Base-by-base conservation (phyloP, 73 alveolate species). In the Paramecium primaurelia region DNA sequence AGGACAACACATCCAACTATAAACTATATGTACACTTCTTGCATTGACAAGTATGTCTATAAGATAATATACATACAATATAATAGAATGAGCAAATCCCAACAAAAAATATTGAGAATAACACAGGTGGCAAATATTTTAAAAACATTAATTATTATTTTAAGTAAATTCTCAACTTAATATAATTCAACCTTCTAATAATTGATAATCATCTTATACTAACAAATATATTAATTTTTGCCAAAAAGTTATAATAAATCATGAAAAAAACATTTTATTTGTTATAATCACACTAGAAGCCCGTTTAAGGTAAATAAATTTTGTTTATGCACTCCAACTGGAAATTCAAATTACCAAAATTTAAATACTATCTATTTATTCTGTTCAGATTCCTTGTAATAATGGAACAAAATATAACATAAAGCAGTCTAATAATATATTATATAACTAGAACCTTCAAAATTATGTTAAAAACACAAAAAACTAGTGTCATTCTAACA, bases 391-490 rank as follows among this genome's bases (percentile, higher is more conserved):
- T 59, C 91, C 28, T 42, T 32, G 45, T 80, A 80, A 49, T 80
- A 80, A 47, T 80, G 91, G 73, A 44, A 80, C 16, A 80, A 26
- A 8, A 80, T 32, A 80, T 80, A 80, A 28, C 91, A 80, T 12
- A 80, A 80, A 40, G 91, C 91, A 44, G 91, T 28, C 91, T 80
- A 18, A 34, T 2, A 25, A 20, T 22, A 44, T 26, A 42, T 22
- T 2, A 80, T 45, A 11, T 32, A 80, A 26, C 16, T 26, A 14
- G 6, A 37, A 80, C 91, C 58, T 80, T 80, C n/a, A 49, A 32
- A 47, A 80, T 80, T 26, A 80, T 32, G 58, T 80, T 80, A 64
- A 80, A 80, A 20, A 80, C 45, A 36, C 91, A 80, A 80, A 80
- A 80, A 12, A 80, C 58, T 32, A 45, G 16, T 49, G 91, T 47